A percentile compares a stretch with the other conserved stretches of the same genome.
Conservation (phyloP, 2,329 filamentous ascomycete genomes). For the Colletotrichum aenigma region DNA sequence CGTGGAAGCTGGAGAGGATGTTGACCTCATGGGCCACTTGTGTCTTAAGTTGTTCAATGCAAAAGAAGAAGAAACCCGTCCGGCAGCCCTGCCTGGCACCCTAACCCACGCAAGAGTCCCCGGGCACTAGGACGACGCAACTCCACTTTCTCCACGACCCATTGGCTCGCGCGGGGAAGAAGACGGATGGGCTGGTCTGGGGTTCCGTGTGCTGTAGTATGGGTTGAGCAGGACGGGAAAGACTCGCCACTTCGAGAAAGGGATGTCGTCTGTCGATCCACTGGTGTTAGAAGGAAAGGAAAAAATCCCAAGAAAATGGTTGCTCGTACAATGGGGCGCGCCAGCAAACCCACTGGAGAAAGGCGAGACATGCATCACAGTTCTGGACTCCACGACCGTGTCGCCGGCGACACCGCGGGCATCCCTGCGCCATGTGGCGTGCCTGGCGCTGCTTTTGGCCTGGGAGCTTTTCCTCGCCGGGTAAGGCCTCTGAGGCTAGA, state of each 20-base stretch:
- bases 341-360: not conserved
- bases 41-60: not conserved
- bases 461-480: not conserved
- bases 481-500: not conserved
- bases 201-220: constrained; percentile 30
- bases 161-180: constrained; percentile 16
- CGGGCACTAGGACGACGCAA: not conserved
- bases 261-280: not conserved
- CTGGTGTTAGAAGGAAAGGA: not conserved
- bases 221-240: not conserved
- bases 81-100: not conserved
- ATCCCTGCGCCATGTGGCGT: constrained; percentile 18
- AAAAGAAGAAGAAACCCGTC: not conserved
- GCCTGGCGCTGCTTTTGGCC: not conserved
- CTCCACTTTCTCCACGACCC: constrained; percentile 17
- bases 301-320: not conserved
- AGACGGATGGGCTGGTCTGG: not conserved
- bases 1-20: not conserved
- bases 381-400: not conserved
- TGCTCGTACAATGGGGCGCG: not conserved
- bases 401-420: not conserved
- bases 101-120: not conserved
- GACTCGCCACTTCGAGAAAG: not conserved
- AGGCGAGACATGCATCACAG: not conserved
- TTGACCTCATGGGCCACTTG: constrained; percentile 10